Percentiles rank a stretch among this genome's conserved stretches.
Conservation (phyloP, 805 yeast genomes). For the Metschnikowia kofuensis region DNA sequence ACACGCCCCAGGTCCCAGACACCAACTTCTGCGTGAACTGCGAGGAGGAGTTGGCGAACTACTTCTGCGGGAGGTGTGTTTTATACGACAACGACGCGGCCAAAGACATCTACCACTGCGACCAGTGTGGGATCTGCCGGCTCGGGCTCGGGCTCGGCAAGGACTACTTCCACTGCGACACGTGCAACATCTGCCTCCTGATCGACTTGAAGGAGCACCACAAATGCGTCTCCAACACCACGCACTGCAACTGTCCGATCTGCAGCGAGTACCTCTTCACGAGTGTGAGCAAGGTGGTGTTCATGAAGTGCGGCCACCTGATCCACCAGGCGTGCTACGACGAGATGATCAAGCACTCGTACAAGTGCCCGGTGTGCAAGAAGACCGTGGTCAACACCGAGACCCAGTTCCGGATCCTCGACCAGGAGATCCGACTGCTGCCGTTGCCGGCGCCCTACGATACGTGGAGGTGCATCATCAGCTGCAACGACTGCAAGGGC, state of each 20-base stretch:
- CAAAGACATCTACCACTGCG: constrained; percentile 88
- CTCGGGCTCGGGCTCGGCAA: constrained; percentile 84
- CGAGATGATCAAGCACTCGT: constrained; percentile 76
- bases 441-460: constrained; percentile 79
- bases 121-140: constrained; percentile 89
- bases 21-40: constrained; percentile 67
- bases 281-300: constrained; percentile 76
- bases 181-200: constrained; percentile 85
- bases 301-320: constrained; percentile 93
- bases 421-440: constrained; percentile 74
- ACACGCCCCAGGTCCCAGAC: constrained; percentile 69
- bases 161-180: constrained; percentile 88
- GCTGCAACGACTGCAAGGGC: constrained; percentile 87
- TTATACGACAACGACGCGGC: constrained; percentile 77
- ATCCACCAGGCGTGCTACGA: constrained; percentile 84
- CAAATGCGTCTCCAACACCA: constrained; percentile 80
- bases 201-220: constrained; percentile 76
- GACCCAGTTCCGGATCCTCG: constrained; percentile 81
- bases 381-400: constrained; percentile 84
- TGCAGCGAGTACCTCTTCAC: constrained; percentile 90
- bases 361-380: constrained; percentile 89
- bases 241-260: constrained; percentile 89
- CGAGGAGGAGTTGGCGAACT: constrained; percentile 62
- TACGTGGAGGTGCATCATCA: constrained; percentile 69
- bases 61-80: constrained; percentile 75